A percentile compares a stretch with the other conserved stretches of the same genome.
phyloP scores from a whole-genome alignment of 2,329 filamentous ascomycete genomes.

The Monosporascus sp. region DNA sequence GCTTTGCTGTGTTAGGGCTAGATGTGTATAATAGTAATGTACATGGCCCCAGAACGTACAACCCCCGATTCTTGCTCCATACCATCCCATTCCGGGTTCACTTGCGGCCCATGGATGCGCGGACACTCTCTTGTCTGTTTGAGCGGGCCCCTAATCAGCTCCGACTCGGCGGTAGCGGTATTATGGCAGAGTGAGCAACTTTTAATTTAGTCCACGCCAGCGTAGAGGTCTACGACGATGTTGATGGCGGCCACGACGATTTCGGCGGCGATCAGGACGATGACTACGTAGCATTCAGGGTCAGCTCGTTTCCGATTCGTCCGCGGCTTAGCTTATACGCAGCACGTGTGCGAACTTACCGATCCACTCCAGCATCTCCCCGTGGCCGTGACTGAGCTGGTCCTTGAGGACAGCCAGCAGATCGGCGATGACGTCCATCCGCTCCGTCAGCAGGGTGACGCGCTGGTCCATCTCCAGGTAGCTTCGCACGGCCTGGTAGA shows the following conservation, averaged over 20 bases:
- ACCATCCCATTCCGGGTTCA: too few relatives aligned
- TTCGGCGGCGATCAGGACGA: slow-evolving; percentile 91
- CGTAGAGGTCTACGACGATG: slow-evolving; percentile 90
- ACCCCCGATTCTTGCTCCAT: too few relatives aligned
- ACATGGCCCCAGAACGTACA: too few relatives aligned
- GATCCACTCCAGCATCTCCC: slow-evolving; percentile 85
- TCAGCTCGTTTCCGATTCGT: not conserved
- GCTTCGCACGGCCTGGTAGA: slow-evolving; percentile 90
- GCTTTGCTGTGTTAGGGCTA: too few relatives aligned
- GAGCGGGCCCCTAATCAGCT: too few relatives aligned
- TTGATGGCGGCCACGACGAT: slow-evolving; percentile 91
- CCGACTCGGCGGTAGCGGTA: too few relatives aligned
- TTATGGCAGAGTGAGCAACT: too few relatives aligned
- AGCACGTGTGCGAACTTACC: slow-evolving; percentile 44
- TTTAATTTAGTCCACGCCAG: slow-evolving; percentile 30
- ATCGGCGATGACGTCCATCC: slow-evolving; percentile 89
- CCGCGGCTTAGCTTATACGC: too few relatives aligned
- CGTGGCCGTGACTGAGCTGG: slow-evolving; percentile 88
- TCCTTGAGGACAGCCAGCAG: slow-evolving; percentile 90
- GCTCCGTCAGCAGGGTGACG: slow-evolving; percentile 80
- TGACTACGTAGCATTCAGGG: slow-evolving; percentile 51
- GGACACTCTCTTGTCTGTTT: too few relatives aligned
- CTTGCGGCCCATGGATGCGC: too few relatives aligned
- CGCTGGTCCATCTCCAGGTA: slow-evolving; percentile 98
- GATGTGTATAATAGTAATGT: too few relatives aligned